phyloP scores from a whole-genome alignment of 139 green algal genomes.

The Astrephomene gubernaculifera region DNA sequence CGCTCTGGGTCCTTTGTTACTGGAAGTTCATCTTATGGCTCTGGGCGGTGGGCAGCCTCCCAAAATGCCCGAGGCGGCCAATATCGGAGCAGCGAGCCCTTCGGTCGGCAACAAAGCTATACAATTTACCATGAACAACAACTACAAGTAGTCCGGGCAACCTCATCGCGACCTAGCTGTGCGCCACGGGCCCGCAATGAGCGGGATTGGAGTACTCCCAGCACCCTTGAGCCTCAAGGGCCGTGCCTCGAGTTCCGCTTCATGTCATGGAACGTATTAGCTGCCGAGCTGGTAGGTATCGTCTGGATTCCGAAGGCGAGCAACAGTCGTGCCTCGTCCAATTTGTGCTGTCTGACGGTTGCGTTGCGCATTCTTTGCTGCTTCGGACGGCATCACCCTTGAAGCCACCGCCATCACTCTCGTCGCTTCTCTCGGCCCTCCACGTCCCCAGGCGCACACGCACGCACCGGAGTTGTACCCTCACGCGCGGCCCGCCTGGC shows the following conservation, averaged over 20 bases:
- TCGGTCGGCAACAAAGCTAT: background rate
- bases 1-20: background rate
- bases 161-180: background rate
- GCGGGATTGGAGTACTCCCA: background rate
- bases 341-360: background rate
- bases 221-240: too few relatives aligned
- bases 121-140: background rate
- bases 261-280: constrained; percentile 90
- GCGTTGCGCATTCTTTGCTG: background rate
- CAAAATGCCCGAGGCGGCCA: background rate
- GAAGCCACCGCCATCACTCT: background rate
- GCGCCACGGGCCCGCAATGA: too few relatives aligned
- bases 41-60: background rate
- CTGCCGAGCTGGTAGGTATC: constrained; percentile 64
- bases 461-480: constrained; percentile 54
- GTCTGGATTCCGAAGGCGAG: background rate
- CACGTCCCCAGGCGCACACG: constrained; percentile 11
- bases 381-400: background rate
- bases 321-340: background rate
- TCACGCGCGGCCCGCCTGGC: background rate
- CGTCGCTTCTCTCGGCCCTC: background rate
- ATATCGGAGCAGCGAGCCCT: background rate
- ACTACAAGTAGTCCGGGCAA: background rate
- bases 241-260: constrained; percentile 60
- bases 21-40: too few relatives aligned